Base-by-base conservation (phyloP, 164 flowering plant genomes). In the Umbellularia californica region DNA sequence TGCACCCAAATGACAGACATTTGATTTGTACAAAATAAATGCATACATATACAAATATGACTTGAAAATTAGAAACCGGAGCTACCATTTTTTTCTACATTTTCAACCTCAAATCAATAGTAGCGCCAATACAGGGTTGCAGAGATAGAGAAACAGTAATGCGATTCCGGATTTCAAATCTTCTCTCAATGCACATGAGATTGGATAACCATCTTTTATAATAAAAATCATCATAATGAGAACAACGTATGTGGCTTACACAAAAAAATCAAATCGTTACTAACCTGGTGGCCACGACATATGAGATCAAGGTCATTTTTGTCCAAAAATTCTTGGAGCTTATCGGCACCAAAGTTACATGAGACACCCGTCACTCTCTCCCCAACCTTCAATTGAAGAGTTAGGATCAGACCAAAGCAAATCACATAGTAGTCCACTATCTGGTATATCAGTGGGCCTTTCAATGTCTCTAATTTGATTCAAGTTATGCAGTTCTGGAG, bases 221-320 rank as follows among this genome's bases (percentile, higher is more conserved):
- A 13, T 20, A 14, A 55, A 55, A 55, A 20, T 55, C n/a, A 15
- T 55, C 60, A 55, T 55, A 55, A 41, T 41, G 47, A 3, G 60
- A 55, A 14, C 20, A 14, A 35, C 9, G 41, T 41, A 41, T 3
- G 11, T 41, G 47, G 11, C 66, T 9, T 19, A 30, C 19, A 27
- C 27, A 25, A 35, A 66, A 23, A 64, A 41, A 11, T 7, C 6
- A 19, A 58, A 12, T 62, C 27, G 68, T 35, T 4, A 68, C 68
- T 69, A 72, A 85, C 90, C 90, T 87, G 90, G 77, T 87, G 90
- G 73, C 84, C 90, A 3, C 87, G 83, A 67, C 90, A 87, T 65
- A 87, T 77, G 17, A 87, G 84, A 69, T 87, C 88, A 68, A 87
- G 78, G 14, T 85, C 83, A 71, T 85, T 82, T 73, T 82, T 84